Percentiles rank a stretch among this genome's conserved stretches.
Conservation (phyloP, 2,329 filamentous ascomycete species). For the Colletotrichum graminicola region DNA sequence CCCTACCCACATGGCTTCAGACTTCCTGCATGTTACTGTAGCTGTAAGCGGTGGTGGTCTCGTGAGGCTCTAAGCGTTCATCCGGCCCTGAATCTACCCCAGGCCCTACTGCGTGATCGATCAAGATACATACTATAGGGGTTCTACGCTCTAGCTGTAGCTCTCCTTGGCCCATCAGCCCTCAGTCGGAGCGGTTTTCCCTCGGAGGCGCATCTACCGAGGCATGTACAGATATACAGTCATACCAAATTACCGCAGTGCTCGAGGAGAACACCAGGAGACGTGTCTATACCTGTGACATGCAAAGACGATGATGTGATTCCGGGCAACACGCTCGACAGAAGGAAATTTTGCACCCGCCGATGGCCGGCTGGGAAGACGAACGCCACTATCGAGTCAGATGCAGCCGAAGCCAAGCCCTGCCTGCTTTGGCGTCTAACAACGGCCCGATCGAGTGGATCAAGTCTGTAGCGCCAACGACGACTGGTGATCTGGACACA, state of each 20-base stretch:
- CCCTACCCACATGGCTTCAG: too few species aligned
- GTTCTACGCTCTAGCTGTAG: neutral
- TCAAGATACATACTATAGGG: neutral
- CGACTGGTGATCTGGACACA: neutral
- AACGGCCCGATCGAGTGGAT: constrained; percentile 37
- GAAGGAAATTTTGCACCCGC: neutral
- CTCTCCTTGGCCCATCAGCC: neutral
- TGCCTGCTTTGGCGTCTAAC: neutral
- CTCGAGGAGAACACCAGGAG: neutral
- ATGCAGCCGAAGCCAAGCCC: constrained; percentile 5
- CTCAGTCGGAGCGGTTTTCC: neutral
- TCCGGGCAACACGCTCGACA: too few species aligned
- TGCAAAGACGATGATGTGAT: neutral
- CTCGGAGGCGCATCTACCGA: neutral
- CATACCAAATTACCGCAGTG: too few species aligned
- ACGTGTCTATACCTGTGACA: neutral
- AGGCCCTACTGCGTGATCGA: neutral
- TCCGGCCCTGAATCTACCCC: neutral
- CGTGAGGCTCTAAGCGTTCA: neutral
- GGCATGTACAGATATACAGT: neutral
- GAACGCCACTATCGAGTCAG: constrained; percentile 17
- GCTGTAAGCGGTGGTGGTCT: neutral
- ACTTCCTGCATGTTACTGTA: too few species aligned
- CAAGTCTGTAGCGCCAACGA: constrained; percentile 14
- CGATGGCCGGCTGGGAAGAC: neutral